Base-by-base conservation (phyloP, 306 rosid species). In the Rosa rugosa region DNA sequence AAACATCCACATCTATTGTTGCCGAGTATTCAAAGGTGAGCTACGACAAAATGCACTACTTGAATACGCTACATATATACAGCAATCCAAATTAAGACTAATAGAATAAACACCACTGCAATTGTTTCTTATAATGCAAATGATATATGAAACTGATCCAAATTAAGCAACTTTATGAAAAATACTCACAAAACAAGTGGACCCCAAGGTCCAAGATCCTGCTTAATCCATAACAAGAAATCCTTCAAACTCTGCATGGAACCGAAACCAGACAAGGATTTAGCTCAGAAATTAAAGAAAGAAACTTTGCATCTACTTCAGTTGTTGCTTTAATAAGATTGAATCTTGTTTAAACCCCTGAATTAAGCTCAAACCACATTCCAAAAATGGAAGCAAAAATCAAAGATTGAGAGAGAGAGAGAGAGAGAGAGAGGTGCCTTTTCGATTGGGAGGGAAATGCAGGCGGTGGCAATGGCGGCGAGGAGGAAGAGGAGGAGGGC, bases 131-230 rank as follows among this genome's bases (percentile, higher is more conserved):
- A 57, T 2, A 6, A 64, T 5, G 44, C 69, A 31, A 34, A 60
- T 3, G 66, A 60, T 10, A 60, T 3, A 56, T n/a, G 63, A 54
- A 11, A 60, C 36, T 60, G 38, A 60, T 60, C 44, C 13, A n/a
- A 16, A 13, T 60, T 31, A 63, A 11, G 67, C 18, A 6, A 46
- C 14, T 10, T 12, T 3, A 17, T 1, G 59, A 8, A 2, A 9
- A 47, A 14, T 13, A 86, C 97, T 85, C 87, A 91, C 98, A 94
- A 69, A 72, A 77, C 97, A 77, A 90, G 79, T 5, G 97, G 95
- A 75, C 97, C 98, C 97, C 97, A 91, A 23, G 92, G 87, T 41
- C 98, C 98, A 80, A 91, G 90, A 80, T 91, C 91, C 72, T 79
- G 71, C 75, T 93, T 80, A 67, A 94, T 89, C 98, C 98, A 94